Conservation (phyloP, 306 rosid species). For the Spatholobus suberectus region DNA sequence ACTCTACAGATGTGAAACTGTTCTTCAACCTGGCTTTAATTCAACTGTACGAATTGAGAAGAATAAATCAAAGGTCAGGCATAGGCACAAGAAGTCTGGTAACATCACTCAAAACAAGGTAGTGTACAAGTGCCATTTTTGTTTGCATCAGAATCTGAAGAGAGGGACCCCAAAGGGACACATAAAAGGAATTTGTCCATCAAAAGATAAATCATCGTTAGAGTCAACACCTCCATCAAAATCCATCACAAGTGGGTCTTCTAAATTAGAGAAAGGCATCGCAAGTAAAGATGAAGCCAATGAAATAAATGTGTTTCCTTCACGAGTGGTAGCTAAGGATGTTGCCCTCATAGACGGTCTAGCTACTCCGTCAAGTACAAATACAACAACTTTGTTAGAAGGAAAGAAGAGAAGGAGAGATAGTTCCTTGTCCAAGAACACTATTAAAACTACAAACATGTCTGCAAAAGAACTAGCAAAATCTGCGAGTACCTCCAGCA, state of each 20-base stretch:
- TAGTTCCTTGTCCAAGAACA: conserved; percentile 46
- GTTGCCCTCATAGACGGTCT: conserved; percentile 19
- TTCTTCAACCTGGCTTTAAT: conserved; percentile 78
- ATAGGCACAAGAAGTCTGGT: conserved; percentile 42
- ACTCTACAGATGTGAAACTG: conserved; percentile 73
- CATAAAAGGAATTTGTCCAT: conserved; percentile 57
- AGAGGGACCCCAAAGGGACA: conserved; percentile 71
- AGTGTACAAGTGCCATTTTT: conserved; percentile 71
- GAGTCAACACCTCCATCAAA: conserved; percentile 35
- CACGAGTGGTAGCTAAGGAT: conserved; percentile 1
- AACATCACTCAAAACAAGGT: conserved; percentile 57
- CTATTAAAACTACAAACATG: conserved; percentile 38
- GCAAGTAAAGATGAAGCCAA: conserved; percentile 29
- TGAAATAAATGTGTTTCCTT: conserved; percentile 33
- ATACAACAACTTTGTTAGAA: conserved; percentile 37
- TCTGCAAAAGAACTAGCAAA: conserved; percentile 46
- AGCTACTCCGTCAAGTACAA: conserved; percentile 43
- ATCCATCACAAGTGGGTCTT: conserved; percentile 12
- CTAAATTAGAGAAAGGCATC: conserved; percentile 38
- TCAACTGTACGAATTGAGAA: conserved; percentile 72
- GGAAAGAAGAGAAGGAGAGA: conserved; percentile 59
- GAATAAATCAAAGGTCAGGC: conserved; percentile 52
- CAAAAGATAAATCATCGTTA: conserved; percentile 43
- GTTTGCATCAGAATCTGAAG: conserved; percentile 65
- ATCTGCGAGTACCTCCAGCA: conserved; percentile 45